Evolutionary conservation across 176 grass and related monocot genomes (phyloP).

Genomic region (Ensete ventricosum): DNA sequence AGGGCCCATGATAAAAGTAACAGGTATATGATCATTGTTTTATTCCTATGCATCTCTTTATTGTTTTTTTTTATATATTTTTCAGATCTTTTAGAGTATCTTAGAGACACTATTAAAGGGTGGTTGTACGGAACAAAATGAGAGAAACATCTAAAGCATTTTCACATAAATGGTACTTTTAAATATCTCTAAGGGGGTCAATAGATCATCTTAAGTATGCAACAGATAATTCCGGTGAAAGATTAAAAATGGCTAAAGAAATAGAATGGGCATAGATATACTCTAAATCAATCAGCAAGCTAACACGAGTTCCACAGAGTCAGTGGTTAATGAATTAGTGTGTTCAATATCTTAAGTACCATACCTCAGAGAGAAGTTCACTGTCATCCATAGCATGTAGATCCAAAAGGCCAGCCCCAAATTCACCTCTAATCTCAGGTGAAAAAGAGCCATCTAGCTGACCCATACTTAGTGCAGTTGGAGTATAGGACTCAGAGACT

Average conservation of each 20-base stretch:
- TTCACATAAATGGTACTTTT: neutral
- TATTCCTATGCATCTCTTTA: no score
- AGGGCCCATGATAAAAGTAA: neutral
- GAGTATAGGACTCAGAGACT: conserved; percentile 8
- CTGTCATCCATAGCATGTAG: conserved; percentile 29
- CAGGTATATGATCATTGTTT: no score
- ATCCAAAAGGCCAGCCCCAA: conserved; percentile 39
- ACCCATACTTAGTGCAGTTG: conserved; percentile 2
- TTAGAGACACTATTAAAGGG: neutral
- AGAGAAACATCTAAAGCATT: neutral
- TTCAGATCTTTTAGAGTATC: neutral
- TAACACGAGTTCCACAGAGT: neutral
- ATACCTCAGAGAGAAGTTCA: conserved; percentile 41
- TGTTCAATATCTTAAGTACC: neutral
- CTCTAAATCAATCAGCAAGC: neutral
- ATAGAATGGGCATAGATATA: neutral
- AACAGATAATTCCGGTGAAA: neutral
- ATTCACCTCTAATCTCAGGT: conserved; percentile 12
- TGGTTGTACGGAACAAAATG: neutral
- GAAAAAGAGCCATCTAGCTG: conserved; percentile 17
- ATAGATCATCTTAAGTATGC: neutral
- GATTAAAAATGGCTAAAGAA: neutral
- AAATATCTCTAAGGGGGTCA: no score
- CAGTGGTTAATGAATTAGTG: neutral
- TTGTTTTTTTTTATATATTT: neutral